Evolutionary conservation across 257 asterid genomes (phyloP).

Genomic region (Echites panduratus): DNA sequence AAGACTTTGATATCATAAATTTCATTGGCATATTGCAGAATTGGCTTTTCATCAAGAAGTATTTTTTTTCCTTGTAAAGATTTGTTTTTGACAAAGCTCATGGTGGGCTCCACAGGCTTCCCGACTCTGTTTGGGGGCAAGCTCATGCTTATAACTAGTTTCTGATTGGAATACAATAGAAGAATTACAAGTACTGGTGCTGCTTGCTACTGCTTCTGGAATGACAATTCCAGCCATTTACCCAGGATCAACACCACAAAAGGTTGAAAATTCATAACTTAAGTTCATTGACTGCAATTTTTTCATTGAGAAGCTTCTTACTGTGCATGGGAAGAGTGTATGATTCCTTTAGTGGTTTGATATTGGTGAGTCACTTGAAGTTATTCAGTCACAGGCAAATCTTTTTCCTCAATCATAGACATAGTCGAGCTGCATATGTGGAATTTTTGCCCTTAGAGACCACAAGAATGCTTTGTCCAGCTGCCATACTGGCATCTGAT

Average conservation of each 20-base stretch:
- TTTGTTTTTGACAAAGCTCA: conserved; percentile 15
- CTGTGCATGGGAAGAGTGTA: not conserved
- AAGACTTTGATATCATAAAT: not conserved
- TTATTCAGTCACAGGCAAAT: too few relatives aligned
- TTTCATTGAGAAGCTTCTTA: not conserved
- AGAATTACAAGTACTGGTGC: conserved; percentile 1
- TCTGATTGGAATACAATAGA: not conserved
- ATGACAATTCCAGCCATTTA: conserved; percentile 2
- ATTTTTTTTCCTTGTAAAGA: not conserved
- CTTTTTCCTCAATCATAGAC: not conserved
- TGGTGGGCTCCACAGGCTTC: conserved; percentile 10
- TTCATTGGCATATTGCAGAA: not conserved
- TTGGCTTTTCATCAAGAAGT: conserved; percentile 1
- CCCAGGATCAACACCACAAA: not conserved
- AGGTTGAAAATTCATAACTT: conserved; percentile 6
- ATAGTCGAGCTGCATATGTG: not conserved
- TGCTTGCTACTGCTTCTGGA: conserved; percentile 10
- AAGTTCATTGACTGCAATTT: not conserved
- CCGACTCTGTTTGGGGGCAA: conserved; percentile 11
- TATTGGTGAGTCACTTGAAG: too few relatives aligned
- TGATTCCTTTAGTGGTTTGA: not conserved
- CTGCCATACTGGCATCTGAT: not conserved
- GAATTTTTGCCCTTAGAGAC: not conserved
- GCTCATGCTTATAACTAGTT: not conserved
- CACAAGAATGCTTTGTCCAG: not conserved